Base-by-base conservation (phyloP, 495 filamentous ascomycete species). In the Penicillium crystallinum region DNA sequence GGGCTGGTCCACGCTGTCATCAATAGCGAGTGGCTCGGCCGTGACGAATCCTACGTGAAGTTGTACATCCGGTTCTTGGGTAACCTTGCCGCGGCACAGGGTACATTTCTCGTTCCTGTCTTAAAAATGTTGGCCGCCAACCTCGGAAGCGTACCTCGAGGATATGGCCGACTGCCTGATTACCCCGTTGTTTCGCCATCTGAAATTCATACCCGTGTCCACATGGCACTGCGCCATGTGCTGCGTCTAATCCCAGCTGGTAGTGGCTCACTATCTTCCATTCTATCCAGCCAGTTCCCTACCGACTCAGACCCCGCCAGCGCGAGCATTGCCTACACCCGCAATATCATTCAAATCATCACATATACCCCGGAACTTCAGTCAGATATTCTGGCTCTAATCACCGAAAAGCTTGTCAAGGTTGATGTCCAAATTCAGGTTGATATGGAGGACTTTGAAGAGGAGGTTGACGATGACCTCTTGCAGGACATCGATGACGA, bases 371-470 rank as follows among this genome's bases (percentile, higher is more conserved):
- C 89, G 1, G 85, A 92, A 40, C 74, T 97, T n/a, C 83, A 84
- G 56, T 77, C 82, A 14, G 87, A 93, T 46, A 80, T 97, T n/a
- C 79, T 96, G 47, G 82, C 86, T 50, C 70, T 96, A 15, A 83
- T 97, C 35, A 88, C 87, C 10, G 86, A 92, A 31, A 80, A 84
- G 45, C 73, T 97, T 4, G 88, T 97, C 51, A 95, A 93, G 67
- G 85, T 95, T 39, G 93, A 99, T 58, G 88, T 95, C 3, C 89
- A 96, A 63, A 90, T 97, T 63, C 91, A 96, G 66, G 81, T 89
- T 10, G 90, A 97, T 58, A 78, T 97, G 56, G 90, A 97, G 52
- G 88, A 95, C 54, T 70, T 93, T 45, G 85, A 87, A 47, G 86
- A 89, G 18, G 84, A 87, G 25, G 73, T 81, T 23, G 83, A 78